Base-by-base conservation (phyloP, 2,329 filamentous ascomycete species). In the Aspergillus floridensis region DNA sequence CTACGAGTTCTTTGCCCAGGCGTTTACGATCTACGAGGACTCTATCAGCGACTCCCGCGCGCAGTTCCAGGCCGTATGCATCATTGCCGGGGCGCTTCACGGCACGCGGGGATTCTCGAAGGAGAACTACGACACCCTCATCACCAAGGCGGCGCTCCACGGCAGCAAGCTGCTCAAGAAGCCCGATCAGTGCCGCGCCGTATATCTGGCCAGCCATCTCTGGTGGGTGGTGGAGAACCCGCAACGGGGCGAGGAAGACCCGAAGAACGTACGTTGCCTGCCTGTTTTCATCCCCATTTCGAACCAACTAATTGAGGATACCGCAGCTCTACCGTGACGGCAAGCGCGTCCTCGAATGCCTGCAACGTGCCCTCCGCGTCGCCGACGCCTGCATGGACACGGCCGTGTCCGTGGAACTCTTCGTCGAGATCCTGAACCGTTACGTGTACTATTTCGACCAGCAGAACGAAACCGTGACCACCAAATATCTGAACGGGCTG, bases 381-480 rank as follows among this genome's bases (percentile, higher is more conserved):
- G 96, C 95, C 2, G 95, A 99, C 76, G 96, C 95, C 6, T 99
- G 95, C 79, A 99, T 99, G 95, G 96, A 99, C 77, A 95, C 93
- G 7, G 92, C 92, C 6, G 92, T 97, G 4, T 97, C 92, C 2
- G 95, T 99, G 50, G 96, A 99, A 78, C 84, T 99, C 52, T 99
- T 99, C 77, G 93, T 99, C 59, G 95, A 99, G 79, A 99, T 99
- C 64, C 81, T 99, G 58, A 97, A 99, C 76, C 88, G 95, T 76
- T 99, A 99, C 74, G 93, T 98, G 56, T 99, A 99, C 77, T 99
- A 98, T 80, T 99, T 97, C 79, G 95, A 99, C 76, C 93, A 99
- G 76, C 92, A 96, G 74, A 99, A 99, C 77, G 95, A 99, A 79
- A 93, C 93, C 66, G 95, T 99, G 44, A 99, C 95, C 5, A 97